Evolutionary conservation across 805 yeast genomes (phyloP), one percentile per base, ranked within the genome.

Genomic region (Candida multigemmis): DNA sequence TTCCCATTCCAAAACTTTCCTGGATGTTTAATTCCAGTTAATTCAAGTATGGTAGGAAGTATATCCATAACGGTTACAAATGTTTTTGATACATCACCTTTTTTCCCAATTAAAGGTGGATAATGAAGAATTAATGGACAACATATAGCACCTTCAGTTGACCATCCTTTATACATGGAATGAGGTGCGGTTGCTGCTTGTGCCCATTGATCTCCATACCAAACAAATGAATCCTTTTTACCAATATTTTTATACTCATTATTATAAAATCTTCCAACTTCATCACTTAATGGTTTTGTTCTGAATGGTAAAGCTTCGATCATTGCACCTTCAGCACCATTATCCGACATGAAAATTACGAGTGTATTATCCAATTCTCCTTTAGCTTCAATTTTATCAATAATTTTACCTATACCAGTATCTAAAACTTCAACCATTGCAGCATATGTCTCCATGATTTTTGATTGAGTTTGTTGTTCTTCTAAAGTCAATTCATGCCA

Each of bases 241-340:
- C 77, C 77, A 35, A 71, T 55, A 42, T 70, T 71, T 2, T 62
- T 68, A 16, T 43, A 45, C 2, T 48, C 29, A 39, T 70, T 71
- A 40, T 69, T 42, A 43, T 53, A 69, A 32, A 56, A n/a, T n/a
- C n/a, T n/a, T n/a, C n/a, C n/a, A n/a, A n/a, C n/a, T n/a, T n/a
- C n/a, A n/a, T n/a, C n/a, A n/a, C n/a, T n/a, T n/a, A n/a, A n/a
- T n/a, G n/a, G n/a, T n/a, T n/a, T n/a, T n/a, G n/a, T n/a, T n/a
- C 16, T 14, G 3, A 30, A 13, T 3, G 80, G 77, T 38, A 68
- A 48, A 3, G 75, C 77, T 36, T 72, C 77, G 48, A 69, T 53
- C 25, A 69, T 46, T 60, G 70, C 64, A 10, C 79, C 76, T 41
- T 74, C 79, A 4, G 79, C 79, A 14, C 79, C 80, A 42, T 74